These are phyloP conservation scores for Linnemannia elongata DNA, from an alignment of 192 early-diverging fungal genomes.

Conservation along the genomic window DNA sequence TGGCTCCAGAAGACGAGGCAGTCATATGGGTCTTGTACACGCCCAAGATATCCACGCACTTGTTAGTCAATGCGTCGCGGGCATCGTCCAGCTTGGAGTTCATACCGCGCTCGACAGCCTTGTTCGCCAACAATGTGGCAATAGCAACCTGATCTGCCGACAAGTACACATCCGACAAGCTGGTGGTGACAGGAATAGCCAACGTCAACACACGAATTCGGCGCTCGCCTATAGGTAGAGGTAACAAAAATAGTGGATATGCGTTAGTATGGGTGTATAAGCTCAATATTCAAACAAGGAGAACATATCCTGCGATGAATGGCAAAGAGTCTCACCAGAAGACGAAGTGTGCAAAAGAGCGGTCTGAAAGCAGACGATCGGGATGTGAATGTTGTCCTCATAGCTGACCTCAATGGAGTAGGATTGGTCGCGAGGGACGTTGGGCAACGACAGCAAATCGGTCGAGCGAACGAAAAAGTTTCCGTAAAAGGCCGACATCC, in stretches of 20 bases:
- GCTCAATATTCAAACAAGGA: background rate
- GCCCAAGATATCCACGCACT: constrained; percentile 86
- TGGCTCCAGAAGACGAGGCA: constrained; percentile 73
- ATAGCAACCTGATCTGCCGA: constrained; percentile 88
- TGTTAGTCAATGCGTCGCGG: constrained; percentile 89
- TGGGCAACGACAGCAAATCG: constrained; percentile 90
- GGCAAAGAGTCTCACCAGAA: constrained; percentile 60
- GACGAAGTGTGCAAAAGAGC: constrained; percentile 91
- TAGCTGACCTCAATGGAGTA: constrained; percentile 86
- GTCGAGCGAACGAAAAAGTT: constrained; percentile 97
- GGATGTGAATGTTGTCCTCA: constrained; percentile 78
- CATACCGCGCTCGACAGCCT: constrained; percentile 89
- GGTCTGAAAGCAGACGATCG: constrained; percentile 91
- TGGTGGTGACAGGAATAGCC: constrained; percentile 86
- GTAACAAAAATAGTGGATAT: constrained; percentile 9
- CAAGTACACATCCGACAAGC: constrained; percentile 82
- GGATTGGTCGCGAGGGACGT: constrained; percentile 91
- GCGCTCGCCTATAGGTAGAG: constrained; percentile 69
- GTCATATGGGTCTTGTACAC: constrained; percentile 88
- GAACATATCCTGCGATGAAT: background rate
- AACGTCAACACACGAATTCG: constrained; percentile 93
- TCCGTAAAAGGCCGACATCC: constrained; percentile 92
- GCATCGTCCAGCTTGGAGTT: constrained; percentile 92
- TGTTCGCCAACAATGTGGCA: constrained; percentile 84
- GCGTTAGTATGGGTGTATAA: background rate